These are phyloP conservation scores for Pelagophyceae sp. DNA, from an alignment of 352 stramenopile genomes.

Conservation along the genomic window DNA sequence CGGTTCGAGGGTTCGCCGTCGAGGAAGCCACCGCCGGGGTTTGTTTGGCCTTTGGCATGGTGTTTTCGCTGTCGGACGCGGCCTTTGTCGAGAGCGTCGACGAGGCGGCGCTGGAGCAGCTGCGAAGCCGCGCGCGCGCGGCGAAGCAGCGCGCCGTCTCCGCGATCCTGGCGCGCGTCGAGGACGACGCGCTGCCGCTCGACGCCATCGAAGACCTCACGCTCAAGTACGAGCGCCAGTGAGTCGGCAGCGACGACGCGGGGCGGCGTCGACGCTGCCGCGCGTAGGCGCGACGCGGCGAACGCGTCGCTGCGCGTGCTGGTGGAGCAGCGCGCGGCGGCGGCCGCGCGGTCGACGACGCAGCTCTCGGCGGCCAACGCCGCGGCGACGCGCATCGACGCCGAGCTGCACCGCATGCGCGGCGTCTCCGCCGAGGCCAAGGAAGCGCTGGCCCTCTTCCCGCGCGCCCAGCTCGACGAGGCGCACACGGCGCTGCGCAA, in stretches of 20 bases:
- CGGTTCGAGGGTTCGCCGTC: no score
- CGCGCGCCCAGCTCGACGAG: constrained; percentile 1
- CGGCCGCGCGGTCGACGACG: background rate
- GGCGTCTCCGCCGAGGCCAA: background rate
- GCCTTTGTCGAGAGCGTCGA: background rate
- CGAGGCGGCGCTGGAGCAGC: background rate
- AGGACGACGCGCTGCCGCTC: background rate
- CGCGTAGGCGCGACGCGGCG: background rate
- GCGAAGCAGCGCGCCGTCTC: background rate
- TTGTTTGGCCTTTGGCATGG: no score
- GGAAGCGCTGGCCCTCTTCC: background rate
- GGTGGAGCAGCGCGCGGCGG: background rate
- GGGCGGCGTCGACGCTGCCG: background rate
- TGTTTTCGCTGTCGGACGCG: background rate
- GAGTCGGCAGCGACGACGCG: background rate
- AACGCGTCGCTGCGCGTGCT: background rate
- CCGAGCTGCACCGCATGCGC: background rate
- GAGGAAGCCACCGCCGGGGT: no score
- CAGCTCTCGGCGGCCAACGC: background rate
- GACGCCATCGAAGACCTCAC: background rate
- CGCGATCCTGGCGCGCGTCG: background rate
- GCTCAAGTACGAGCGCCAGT: background rate
- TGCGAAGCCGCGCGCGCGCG: background rate
- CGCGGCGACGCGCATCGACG: no score
- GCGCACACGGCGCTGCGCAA: background rate